phyloP scores from a whole-genome alignment of 257 asterid species.

The Gynochthodes officinalis region DNA sequence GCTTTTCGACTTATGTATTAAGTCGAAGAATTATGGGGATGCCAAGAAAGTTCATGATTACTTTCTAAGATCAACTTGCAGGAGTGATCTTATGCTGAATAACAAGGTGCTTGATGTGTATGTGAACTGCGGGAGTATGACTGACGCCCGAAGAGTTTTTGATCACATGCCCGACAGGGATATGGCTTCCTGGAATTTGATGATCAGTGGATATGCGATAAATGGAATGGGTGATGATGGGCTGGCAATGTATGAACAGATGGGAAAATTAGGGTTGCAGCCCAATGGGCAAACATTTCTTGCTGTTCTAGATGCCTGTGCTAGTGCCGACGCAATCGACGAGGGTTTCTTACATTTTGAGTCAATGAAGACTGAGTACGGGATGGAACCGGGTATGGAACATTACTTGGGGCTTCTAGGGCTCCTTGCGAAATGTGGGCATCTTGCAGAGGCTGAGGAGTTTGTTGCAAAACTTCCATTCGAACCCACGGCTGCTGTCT shows the following conservation, averaged over 20 bases:
- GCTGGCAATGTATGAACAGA: conserved; percentile 71
- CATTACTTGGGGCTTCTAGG: conserved; percentile 86
- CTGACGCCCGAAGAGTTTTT: conserved; percentile 78
- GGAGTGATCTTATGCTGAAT: conserved; percentile 60
- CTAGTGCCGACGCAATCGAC: conserved; percentile 89
- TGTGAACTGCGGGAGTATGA: conserved; percentile 82
- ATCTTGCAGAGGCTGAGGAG: conserved; percentile 78
- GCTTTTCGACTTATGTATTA: conserved; percentile 68
- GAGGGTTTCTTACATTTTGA: conserved; percentile 84
- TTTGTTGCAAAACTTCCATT: conserved; percentile 74
- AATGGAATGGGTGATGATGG: conserved; percentile 95
- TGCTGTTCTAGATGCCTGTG: conserved; percentile 86
- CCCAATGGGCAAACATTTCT: conserved; percentile 69
- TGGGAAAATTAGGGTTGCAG: conserved; percentile 60
- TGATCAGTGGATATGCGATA: conserved; percentile 72
- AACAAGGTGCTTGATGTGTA: conserved; percentile 82
- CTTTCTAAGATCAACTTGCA: conserved; percentile 66
- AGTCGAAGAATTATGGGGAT: conserved; percentile 71
- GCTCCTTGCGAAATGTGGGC: conserved; percentile 73
- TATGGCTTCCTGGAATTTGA: conserved; percentile 87
- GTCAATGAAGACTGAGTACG: conserved; percentile 68
- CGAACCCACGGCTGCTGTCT: conserved; percentile 65
- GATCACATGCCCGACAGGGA: conserved; percentile 90
- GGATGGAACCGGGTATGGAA: conserved; percentile 60
- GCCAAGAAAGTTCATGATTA: conserved; percentile 90